Base-by-base conservation (phyloP, 306 rosid genomes). In the Castanopsis chinensis region DNA sequence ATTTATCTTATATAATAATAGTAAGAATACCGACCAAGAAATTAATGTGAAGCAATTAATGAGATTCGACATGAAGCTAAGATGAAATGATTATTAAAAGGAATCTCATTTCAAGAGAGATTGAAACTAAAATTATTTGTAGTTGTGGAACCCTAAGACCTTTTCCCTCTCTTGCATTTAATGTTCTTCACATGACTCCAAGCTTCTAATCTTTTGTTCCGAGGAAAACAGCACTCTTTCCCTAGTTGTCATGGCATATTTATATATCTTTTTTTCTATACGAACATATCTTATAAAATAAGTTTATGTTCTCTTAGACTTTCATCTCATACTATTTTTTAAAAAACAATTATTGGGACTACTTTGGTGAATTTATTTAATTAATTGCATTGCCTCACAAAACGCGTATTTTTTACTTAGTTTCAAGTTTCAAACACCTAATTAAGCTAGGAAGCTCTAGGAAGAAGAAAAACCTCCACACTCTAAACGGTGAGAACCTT, bases 181-280 rank as follows among this genome's bases (percentile, higher is more conserved):
- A 88, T 93, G 97, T 81, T 63, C 81, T 81, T 81, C 91, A 89
- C 97, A 86, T 84, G 98, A 87, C 86, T 88, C 90, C 88, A 79
- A 76, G 76, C 84, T 83, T 84, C 88, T 78, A 82, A 84, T 84
- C 87, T 89, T 83, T 33, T 87, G 84, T 82, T 78, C 85, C 89
- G 82, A 90, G 90, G 63, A 73, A 83, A 80, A 78, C 85, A 81
- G 74, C 87, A 74, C 87, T 75, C 65, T 76, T 86, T 61, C 82
- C 89, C 77, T 65, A 53, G 81, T 78, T 80, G 59, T 75, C 71
- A 81, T 79, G 72, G 45, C 83, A 70, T 83, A 72, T 80, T 52
- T 75, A 72, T 79, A 63, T 73, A 58, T 74, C 30, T 81, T 60
- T 73, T 41, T 72, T 59, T 6, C 69, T 78, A 57, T 77, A 76